These are phyloP conservation scores for Paraphaeosphaeria sporulosa DNA, from an alignment of 2,329 filamentous ascomycete species.

Conservation along the genomic window DNA sequence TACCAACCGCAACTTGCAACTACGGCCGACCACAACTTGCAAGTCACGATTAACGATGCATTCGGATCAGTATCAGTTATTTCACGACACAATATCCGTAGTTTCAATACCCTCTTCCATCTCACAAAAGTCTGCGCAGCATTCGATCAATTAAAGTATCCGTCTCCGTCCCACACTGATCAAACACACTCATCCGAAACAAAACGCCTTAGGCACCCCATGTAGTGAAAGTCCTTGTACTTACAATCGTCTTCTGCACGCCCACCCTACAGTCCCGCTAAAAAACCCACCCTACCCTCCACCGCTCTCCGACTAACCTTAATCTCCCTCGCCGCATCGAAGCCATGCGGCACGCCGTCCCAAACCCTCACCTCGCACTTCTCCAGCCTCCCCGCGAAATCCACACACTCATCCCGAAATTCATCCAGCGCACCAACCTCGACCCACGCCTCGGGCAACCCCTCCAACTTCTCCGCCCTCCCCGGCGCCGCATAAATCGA, in stretches of 20 bases:
- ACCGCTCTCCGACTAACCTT: neutral
- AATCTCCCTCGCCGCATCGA: neutral
- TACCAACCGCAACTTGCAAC: too few relatives aligned
- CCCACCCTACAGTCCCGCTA: neutral
- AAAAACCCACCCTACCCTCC: neutral
- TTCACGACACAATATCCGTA: too few relatives aligned
- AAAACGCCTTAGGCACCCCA: too few relatives aligned
- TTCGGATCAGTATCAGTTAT: too few relatives aligned
- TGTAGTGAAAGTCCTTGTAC: too few relatives aligned
- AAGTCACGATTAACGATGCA: too few relatives aligned
- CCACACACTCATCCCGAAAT: constrained; percentile 54
- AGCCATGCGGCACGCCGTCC: neutral
- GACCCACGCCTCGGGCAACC: constrained; percentile 55
- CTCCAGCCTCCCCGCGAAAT: constrained; percentile 41
- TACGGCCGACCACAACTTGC: too few relatives aligned
- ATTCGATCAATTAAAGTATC: too few relatives aligned
- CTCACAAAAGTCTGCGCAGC: too few relatives aligned
- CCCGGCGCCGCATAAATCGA: constrained; percentile 42
- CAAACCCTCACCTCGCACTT: neutral
- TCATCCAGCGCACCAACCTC: constrained; percentile 55
- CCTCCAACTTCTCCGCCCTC: constrained; percentile 36
- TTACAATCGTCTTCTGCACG: neutral
- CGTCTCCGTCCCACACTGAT: too few relatives aligned
- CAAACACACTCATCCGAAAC: too few relatives aligned
- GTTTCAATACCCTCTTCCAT: too few relatives aligned